Base-by-base conservation (phyloP, 2,329 filamentous ascomycete genomes). In the Hypoxylon rubiginosum region DNA sequence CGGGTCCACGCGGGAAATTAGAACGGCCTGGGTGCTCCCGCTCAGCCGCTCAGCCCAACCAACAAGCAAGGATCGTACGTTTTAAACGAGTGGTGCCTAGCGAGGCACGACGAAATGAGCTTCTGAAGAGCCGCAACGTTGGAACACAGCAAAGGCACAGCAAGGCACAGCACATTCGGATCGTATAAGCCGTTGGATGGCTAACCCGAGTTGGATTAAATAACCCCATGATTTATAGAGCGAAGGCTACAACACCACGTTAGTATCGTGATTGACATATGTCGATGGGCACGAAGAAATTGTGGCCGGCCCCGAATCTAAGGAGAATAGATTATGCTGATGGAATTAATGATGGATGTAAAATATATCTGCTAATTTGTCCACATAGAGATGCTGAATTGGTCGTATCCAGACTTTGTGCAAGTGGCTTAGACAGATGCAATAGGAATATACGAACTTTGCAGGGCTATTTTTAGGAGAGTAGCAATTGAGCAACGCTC, bases 121-220 rank as follows among this genome's bases (percentile, higher is more conserved):
- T 11, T 39, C 39, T 32, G 28, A 55, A 21, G 58, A 61, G 46
- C 58, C 52, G 58, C 45, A 50, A 32, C 39, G 32, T n/a, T n/a
- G n/a, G n/a, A n/a, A 9, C 32, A 34, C 32, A 10, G 32, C n/a
- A 34, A 10, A 10, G 32, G 48, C 51, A 56, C 45, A 62, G 52
- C 36, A 36, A n/a, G 3, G n/a, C 45, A 52, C 19, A 30, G 28
- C 28, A 30, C 4, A 11, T 11, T 34, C 13, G n/a, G n/a, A n/a
- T n/a, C 26, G 7, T 7, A 28, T 28, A 28, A 62, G 59, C 59
- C 59, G 51, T 45, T 17, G 13, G 7, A 30, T 39, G 15, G 30
- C 43, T 36, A 36, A 6, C 34, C 34, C 11, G 11, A 4, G 17
- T 13, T 19, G 17, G 10, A 21, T 19, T 24, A 13, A 17, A 8